Evolutionary conservation across 441 rosid genomes (phyloP).

Genomic region (Cnidoscolus chayamansa): DNA sequence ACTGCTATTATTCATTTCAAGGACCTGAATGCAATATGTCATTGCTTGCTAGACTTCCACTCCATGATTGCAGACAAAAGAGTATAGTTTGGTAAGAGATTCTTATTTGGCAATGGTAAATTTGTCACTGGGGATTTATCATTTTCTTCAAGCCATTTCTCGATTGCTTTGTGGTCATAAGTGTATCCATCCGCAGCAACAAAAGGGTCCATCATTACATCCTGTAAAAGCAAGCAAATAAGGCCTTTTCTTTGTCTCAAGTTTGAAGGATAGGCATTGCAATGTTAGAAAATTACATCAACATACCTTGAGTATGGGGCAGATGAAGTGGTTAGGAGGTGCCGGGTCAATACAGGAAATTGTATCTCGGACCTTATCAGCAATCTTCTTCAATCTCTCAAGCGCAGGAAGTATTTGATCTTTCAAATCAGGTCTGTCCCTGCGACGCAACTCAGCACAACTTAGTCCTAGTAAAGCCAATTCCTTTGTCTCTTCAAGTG

Average conservation of each 20-base stretch:
- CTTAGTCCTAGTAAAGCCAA: slow-evolving; percentile 65
- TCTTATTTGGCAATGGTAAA: slow-evolving; percentile 48
- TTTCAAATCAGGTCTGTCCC: slow-evolving; percentile 77
- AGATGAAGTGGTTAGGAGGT: slow-evolving; percentile 68
- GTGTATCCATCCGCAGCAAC: slow-evolving; percentile 96
- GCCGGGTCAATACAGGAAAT: slow-evolving; percentile 25
- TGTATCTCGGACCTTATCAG: slow-evolving; percentile 35
- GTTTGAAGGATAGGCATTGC: not conserved
- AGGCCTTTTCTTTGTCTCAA: not conserved
- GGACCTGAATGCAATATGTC: slow-evolving; percentile 10
- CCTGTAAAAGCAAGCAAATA: slow-evolving; percentile 41
- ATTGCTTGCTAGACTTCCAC: slow-evolving; percentile 57
- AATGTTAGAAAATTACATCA: not conserved
- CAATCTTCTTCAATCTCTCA: slow-evolving; percentile 57
- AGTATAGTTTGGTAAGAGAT: slow-evolving; percentile 68
- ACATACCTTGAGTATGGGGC: slow-evolving; percentile 77
- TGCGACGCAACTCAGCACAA: slow-evolving; percentile 71
- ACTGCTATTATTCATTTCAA: not conserved
- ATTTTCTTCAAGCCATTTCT: slow-evolving; percentile 58
- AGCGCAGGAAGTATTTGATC: slow-evolving; percentile 68
- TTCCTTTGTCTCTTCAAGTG: slow-evolving; percentile 61
- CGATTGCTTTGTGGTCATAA: slow-evolving; percentile 67
- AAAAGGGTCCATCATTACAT: slow-evolving; percentile 76
- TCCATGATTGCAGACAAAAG: slow-evolving; percentile 67
- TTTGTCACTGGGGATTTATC: slow-evolving; percentile 74